These are phyloP conservation scores for Daldinia loculata DNA, from an alignment of 495 filamentous ascomycete genomes.

Conservation along the genomic window DNA sequence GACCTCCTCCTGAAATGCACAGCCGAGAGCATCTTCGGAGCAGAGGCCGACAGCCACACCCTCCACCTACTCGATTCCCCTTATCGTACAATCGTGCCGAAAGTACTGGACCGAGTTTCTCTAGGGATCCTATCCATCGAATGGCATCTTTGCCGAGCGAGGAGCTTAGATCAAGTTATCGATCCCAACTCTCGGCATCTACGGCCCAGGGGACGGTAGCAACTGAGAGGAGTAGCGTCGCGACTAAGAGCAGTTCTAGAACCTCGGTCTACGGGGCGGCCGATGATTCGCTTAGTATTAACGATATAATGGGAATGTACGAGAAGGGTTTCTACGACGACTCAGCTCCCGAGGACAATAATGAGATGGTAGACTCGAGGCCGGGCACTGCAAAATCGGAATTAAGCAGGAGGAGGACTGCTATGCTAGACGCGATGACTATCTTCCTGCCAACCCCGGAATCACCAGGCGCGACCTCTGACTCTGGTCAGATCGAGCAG, in stretches of 20 bases:
- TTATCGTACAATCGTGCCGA: constrained; percentile 44
- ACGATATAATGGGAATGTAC: constrained; percentile 95
- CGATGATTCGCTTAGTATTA: constrained; percentile 81
- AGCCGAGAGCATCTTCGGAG: constrained; percentile 34
- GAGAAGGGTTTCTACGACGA: constrained; percentile 80
- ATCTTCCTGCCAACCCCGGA: constrained; percentile 49
- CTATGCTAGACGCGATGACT: constrained; percentile 56
- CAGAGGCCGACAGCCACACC: constrained; percentile 35
- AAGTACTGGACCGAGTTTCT: constrained; percentile 37
- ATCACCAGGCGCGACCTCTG: constrained; percentile 32
- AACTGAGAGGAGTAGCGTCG: constrained; percentile 82
- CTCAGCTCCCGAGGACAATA: constrained; percentile 51
- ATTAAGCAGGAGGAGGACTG: constrained; percentile 47
- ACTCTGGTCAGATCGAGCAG: constrained; percentile 37
- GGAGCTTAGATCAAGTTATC: constrained; percentile 73
- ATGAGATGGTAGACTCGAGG: constrained; percentile 48
- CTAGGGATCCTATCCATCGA: constrained; percentile 54
- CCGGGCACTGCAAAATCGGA: constrained; percentile 48
- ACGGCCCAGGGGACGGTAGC: constrained; percentile 72
- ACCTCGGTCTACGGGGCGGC: constrained; percentile 68
- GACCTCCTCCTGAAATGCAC: constrained; percentile 44
- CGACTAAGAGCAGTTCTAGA: constrained; percentile 80
- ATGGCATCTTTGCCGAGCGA: constrained; percentile 56
- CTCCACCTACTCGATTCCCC: constrained; percentile 37
- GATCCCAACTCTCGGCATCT: constrained; percentile 72